Conservation (phyloP, 768 basidiomycete species). For the Serendipita sp. region DNA sequence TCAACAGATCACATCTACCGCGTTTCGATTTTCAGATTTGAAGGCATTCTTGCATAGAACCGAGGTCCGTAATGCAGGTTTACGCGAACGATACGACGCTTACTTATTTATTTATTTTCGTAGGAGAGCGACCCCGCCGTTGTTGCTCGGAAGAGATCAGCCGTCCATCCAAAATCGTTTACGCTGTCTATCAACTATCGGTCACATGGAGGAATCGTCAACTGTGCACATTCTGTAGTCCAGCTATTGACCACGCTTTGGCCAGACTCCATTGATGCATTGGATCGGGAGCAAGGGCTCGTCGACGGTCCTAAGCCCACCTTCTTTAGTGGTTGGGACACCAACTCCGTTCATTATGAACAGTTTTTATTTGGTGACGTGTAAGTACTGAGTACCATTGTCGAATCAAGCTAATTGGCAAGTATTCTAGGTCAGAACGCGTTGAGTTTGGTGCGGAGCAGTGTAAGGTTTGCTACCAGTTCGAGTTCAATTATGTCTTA, state of each 20-base stretch:
- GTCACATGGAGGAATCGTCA: constrained; percentile 59
- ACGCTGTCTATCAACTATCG: constrained; percentile 45
- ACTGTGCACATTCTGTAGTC: constrained; percentile 49
- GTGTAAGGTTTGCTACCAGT: constrained; percentile 26
- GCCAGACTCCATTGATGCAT: constrained; percentile 45
- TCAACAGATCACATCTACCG: constrained; percentile 61
- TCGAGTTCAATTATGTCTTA: neutral
- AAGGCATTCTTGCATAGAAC: constrained; percentile 49
- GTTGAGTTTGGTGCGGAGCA: constrained; percentile 51
- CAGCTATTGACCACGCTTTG: constrained; percentile 46
- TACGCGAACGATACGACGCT: too few relatives aligned
- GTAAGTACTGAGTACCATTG: constrained; percentile 20
- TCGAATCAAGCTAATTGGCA: neutral
- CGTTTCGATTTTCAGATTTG: constrained; percentile 55
- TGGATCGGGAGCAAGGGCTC: constrained; percentile 39
- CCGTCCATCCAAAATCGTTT: constrained; percentile 2
- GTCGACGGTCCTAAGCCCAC: constrained; percentile 40
- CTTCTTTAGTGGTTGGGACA: constrained; percentile 36
- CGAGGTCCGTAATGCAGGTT: constrained; percentile 19
- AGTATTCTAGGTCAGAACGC: constrained; percentile 8
- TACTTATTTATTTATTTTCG: too few relatives aligned
- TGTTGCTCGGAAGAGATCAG: neutral
- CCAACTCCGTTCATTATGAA: constrained; percentile 23
- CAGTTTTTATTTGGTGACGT: constrained; percentile 40
- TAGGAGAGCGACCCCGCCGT: neutral